Evolutionary conservation across 441 rosid genomes (phyloP).

Genomic region (Dalechampia spathulata): DNA sequence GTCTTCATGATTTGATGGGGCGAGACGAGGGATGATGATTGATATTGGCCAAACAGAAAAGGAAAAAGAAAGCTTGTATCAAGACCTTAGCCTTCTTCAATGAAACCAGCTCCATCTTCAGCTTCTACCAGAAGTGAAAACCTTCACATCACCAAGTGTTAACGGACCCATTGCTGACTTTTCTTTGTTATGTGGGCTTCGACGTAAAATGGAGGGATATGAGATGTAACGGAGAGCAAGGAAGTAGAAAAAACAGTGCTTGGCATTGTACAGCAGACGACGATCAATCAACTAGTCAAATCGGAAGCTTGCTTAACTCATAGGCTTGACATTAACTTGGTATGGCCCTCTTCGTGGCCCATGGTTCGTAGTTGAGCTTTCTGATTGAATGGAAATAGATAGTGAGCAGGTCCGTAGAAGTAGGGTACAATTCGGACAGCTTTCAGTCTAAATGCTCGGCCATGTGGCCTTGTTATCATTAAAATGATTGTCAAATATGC

Average conservation of each 20-base stretch:
- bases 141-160: slow-evolving; percentile 25
- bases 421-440: not conserved
- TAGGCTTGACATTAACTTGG: not conserved
- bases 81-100: too few species aligned
- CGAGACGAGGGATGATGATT: too few species aligned
- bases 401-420: not conserved
- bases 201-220: not conserved
- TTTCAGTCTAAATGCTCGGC: not conserved
- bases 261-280: not conserved
- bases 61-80: too few species aligned
- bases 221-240: too few species aligned
- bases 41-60: too few species aligned
- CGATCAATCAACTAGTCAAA: slow-evolving; percentile 3
- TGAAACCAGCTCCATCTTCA: not conserved
- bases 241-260: not conserved
- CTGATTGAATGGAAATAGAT: not conserved
- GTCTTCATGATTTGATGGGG: too few species aligned
- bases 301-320: not conserved
- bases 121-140: slow-evolving; percentile 27
- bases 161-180: slow-evolving; percentile 6
- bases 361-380: not conserved
- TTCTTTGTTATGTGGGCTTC: not conserved
- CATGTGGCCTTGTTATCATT: not conserved
- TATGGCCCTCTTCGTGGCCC: not conserved
- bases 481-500: not conserved